Conservation (phyloP, 495 filamentous ascomycete genomes). For the Penicillium malachiteum region DNA sequence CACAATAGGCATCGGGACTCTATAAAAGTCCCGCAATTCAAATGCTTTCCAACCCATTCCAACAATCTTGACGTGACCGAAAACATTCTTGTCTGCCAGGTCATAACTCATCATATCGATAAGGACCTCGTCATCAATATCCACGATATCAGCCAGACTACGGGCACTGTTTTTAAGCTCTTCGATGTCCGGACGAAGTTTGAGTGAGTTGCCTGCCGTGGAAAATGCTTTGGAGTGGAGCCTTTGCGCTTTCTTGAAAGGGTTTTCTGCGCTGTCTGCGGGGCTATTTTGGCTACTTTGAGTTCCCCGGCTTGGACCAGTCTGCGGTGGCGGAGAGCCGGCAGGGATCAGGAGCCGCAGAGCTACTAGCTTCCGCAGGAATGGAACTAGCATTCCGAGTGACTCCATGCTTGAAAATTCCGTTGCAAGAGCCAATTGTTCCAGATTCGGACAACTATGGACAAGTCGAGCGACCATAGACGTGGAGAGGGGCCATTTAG, state of each 20-base stretch:
- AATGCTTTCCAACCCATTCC: conserved; percentile 44
- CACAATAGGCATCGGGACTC: conserved; percentile 13
- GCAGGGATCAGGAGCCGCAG: conserved; percentile 45
- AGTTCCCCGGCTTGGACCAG: not conserved
- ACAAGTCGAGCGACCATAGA: conserved; percentile 51
- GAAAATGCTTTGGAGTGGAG: conserved; percentile 1
- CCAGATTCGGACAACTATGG: conserved; percentile 55
- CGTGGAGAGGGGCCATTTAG: conserved; percentile 53
- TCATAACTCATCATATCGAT: conserved; percentile 32
- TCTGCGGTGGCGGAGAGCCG: conserved; percentile 14
- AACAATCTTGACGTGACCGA: conserved; percentile 35
- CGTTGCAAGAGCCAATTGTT: conserved; percentile 55
- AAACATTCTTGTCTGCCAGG: conserved; percentile 36
- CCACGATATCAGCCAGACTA: conserved; percentile 34
- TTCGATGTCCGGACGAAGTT: conserved; percentile 4
- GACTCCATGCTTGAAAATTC: conserved; percentile 44
- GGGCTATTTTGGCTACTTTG: conserved; percentile 1
- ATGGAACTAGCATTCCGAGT: conserved; percentile 45
- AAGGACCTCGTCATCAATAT: conserved; percentile 37
- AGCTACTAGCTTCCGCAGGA: conserved; percentile 45
- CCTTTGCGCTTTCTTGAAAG: not conserved
- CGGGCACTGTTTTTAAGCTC: conserved; percentile 20
- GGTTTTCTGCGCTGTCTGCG: not conserved
- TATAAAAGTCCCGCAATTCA: conserved; percentile 38
- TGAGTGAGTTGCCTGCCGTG: not conserved